phyloP scores from a whole-genome alignment of 495 filamentous ascomycete species.

The Hypoxylon fuscum region DNA sequence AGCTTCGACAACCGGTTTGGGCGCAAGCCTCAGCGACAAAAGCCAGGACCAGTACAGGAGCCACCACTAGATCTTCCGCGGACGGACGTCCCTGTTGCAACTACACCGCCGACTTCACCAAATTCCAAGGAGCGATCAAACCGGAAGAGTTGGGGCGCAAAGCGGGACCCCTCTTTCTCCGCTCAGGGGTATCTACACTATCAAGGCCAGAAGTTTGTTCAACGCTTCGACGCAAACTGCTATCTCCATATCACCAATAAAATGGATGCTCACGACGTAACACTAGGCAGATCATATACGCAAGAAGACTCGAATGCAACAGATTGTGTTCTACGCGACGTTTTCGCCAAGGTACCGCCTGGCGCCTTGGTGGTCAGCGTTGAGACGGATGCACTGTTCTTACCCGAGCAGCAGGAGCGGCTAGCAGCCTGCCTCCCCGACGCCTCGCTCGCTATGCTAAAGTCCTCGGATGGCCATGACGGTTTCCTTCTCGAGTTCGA shows the following conservation, averaged over 20 bases:
- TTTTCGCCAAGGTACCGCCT: constrained; percentile 34
- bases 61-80: constrained; percentile 33
- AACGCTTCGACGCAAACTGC: constrained; percentile 52
- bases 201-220: constrained; percentile 50
- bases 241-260: constrained; percentile 50
- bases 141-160: constrained; percentile 31
- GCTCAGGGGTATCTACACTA: constrained; percentile 52
- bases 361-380: constrained; percentile 48
- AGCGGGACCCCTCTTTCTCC: constrained; percentile 39
- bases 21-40: constrained; percentile 41
- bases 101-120: background rate
- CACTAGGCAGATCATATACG: constrained; percentile 25
- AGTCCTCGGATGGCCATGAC: constrained; percentile 48
- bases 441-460: constrained; percentile 41
- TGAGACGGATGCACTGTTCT: constrained; percentile 48
- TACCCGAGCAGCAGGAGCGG: constrained; percentile 44
- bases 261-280: constrained; percentile 52
- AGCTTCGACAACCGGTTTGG: constrained; percentile 49
- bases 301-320: background rate
- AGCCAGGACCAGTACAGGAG: constrained; percentile 21
- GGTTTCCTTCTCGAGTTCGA: constrained; percentile 51
- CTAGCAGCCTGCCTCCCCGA: constrained; percentile 43
- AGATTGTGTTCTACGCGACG: constrained; percentile 22
- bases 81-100: constrained; percentile 21
- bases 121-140: constrained; percentile 14